phyloP scores from a whole-genome alignment of 768 basidiomycete species.

The Albatrellus ellisii region DNA sequence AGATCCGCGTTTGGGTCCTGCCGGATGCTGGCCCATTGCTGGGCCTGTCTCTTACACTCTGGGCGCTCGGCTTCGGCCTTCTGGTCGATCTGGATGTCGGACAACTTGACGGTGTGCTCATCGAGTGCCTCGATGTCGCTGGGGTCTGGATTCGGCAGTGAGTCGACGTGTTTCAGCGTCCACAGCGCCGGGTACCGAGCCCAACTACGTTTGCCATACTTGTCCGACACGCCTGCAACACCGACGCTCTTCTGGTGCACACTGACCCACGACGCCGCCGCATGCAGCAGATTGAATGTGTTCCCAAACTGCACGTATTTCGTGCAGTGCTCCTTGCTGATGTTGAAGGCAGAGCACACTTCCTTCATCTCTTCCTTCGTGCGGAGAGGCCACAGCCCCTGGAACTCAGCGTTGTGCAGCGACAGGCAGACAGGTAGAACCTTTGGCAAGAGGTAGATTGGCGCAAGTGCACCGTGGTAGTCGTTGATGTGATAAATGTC shows the following conservation, averaged over 20 bases:
- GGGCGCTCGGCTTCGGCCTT: slow-evolving; percentile 83
- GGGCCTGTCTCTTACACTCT: slow-evolving; percentile 82
- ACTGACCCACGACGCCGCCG: slow-evolving; percentile 86
- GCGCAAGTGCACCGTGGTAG: slow-evolving; percentile 87
- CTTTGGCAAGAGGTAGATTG: slow-evolving; percentile 85
- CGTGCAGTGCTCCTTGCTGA: slow-evolving; percentile 90
- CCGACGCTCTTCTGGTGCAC: slow-evolving; percentile 87
- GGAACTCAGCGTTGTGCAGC: slow-evolving; percentile 95
- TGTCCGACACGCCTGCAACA: slow-evolving; percentile 95
- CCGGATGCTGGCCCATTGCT: slow-evolving; percentile 90
- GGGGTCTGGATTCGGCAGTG: slow-evolving; percentile 89
- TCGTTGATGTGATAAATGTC: slow-evolving; percentile 95
- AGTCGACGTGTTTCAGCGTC: slow-evolving; percentile 93
- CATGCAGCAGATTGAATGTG: slow-evolving; percentile 92
- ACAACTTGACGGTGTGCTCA: slow-evolving; percentile 56
- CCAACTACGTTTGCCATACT: slow-evolving; percentile 95
- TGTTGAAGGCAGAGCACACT: slow-evolving; percentile 95
- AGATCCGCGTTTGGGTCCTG: slow-evolving; percentile 84
- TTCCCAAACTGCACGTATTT: slow-evolving; percentile 98
- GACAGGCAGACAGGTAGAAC: slow-evolving; percentile 85
- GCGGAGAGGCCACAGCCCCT: slow-evolving; percentile 90
- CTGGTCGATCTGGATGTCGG: slow-evolving; percentile 66
- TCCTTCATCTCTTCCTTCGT: slow-evolving; percentile 99
- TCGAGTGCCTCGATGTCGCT: slow-evolving; percentile 90
- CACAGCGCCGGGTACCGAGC: slow-evolving; percentile 92